Conservation (phyloP, 2,329 filamentous ascomycete species). For the Hypoxylon sp. region DNA sequence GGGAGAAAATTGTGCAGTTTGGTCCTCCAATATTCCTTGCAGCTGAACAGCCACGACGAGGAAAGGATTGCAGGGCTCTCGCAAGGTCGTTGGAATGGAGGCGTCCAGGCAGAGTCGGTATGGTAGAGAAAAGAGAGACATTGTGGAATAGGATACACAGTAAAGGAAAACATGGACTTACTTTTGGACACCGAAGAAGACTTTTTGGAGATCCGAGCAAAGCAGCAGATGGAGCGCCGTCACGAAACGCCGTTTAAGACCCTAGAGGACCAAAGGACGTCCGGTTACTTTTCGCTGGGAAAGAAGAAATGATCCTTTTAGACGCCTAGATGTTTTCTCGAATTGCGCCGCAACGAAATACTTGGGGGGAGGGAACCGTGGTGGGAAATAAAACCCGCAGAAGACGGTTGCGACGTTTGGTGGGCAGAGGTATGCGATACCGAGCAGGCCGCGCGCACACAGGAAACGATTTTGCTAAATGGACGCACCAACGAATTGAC, state of each 20-base stretch:
- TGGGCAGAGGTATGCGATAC: constrained; percentile 42
- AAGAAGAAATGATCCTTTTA: constrained; percentile 34
- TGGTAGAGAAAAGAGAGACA: constrained; percentile 33
- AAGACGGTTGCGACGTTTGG: constrained; percentile 42
- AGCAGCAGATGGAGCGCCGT: constrained; percentile 42
- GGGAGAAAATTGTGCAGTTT: constrained; percentile 27
- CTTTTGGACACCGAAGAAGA: constrained; percentile 61
- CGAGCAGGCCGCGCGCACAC: constrained; percentile 47
- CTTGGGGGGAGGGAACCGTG: constrained; percentile 36
- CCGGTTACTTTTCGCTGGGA: constrained; percentile 21
- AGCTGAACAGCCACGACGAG: constrained; percentile 11
- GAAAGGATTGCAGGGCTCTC: neutral
- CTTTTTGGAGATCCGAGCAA: constrained; percentile 41
- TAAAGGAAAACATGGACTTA: constrained; percentile 51
- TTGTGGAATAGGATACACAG: constrained; percentile 21
- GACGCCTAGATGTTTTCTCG: constrained; percentile 43
- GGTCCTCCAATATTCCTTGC: constrained; percentile 17
- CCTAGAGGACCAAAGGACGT: constrained; percentile 30
- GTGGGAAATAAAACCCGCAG: constrained; percentile 43
- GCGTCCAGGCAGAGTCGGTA: constrained; percentile 31
- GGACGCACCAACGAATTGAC: constrained; percentile 47
- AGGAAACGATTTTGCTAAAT: constrained; percentile 48
- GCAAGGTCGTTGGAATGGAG: constrained; percentile 11
- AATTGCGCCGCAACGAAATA: constrained; percentile 36
- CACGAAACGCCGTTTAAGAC: constrained; percentile 40